Evolutionary conservation across 352 stramenopile species (phyloP).

Genomic region (Phytopythium montanum): DNA sequence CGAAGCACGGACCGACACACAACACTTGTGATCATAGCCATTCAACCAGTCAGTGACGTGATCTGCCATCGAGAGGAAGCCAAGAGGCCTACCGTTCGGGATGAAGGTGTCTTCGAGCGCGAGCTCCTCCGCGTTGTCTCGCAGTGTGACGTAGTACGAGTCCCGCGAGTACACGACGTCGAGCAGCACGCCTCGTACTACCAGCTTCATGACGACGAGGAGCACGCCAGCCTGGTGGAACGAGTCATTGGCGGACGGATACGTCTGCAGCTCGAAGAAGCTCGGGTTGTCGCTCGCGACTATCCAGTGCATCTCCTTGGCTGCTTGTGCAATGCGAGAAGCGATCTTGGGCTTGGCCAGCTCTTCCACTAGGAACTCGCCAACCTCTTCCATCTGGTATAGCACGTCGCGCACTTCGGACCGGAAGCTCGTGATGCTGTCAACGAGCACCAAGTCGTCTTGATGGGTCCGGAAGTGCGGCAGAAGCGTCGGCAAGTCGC

Average conservation of each 20-base stretch:
- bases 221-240: slow-evolving; percentile 32
- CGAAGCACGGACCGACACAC: slow-evolving; percentile 43
- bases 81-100: slow-evolving; percentile 30
- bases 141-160: slow-evolving; percentile 57
- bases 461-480: slow-evolving; percentile 53
- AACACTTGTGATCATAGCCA: slow-evolving; percentile 22
- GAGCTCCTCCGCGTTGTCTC: slow-evolving; percentile 50
- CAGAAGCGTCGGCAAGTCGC: slow-evolving; percentile 42
- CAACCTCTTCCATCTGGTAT: slow-evolving; percentile 69
- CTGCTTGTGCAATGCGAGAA: slow-evolving; percentile 37
- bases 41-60: not conserved
- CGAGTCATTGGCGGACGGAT: slow-evolving; percentile 35
- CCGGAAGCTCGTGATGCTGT: slow-evolving; percentile 37
- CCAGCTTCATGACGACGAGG: slow-evolving; percentile 65
- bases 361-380: slow-evolving; percentile 65
- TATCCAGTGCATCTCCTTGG: slow-evolving; percentile 53
- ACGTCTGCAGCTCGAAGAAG: slow-evolving; percentile 68
- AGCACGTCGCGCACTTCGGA: slow-evolving; percentile 45
- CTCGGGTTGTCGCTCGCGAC: slow-evolving; percentile 34
- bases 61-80: not conserved
- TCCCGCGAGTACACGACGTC: slow-evolving; percentile 56
- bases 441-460: slow-evolving; percentile 33
- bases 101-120: slow-evolving; percentile 62
- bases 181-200: slow-evolving; percentile 57
- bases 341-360: slow-evolving; percentile 55